Evolutionary conservation across 805 yeast genomes (phyloP), one percentile per base, ranked within the genome.

Genomic region (Suhomyces vadensis): DNA sequence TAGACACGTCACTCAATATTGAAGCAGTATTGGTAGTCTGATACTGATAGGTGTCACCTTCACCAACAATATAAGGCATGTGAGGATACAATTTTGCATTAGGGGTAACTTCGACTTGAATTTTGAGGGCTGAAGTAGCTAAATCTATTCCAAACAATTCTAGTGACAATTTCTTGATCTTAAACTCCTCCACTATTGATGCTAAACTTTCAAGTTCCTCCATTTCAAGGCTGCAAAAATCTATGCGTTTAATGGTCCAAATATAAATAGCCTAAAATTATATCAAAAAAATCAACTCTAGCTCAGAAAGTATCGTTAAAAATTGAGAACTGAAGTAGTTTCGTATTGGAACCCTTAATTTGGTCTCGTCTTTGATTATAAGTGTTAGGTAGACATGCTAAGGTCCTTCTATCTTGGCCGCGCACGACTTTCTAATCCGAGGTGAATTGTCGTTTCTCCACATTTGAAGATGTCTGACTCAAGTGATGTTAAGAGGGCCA

Each of bases 161-260:
- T 5, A 57, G 24, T 5, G 58, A 52, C 1, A 47, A 11, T 4
- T 36, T 37, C 37, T 53, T 57, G 9, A 61, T 44, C 5, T 42
- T 11, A 37, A 51, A 51, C 29, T 60, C 57, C 11, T 51, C 50
- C 4, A 43, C 33, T 2, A 61, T 59, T 6, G 53, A 47, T 22
- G 46, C 44, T 14, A 61, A 31, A 1, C 56, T 41, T 36, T 58
- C 59, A 23, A 61, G 47, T 9, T 48, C 35, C 19, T 58, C 61
- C 65, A 58, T 57, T n/a, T 21, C 25, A 14, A 37, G 35, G 43
- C 43, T 40, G 40, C 40, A 37, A 37, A 37, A 37, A n/a, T n/a
- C n/a, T n/a, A n/a, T n/a, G n/a, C n/a, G n/a, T n/a, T n/a, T n/a
- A n/a, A n/a, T n/a, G n/a, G n/a, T n/a, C n/a, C n/a, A n/a, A n/a